phyloP scores from a whole-genome alignment of 2,329 filamentous ascomycete genomes.

The Colletotrichum truncatum region DNA sequence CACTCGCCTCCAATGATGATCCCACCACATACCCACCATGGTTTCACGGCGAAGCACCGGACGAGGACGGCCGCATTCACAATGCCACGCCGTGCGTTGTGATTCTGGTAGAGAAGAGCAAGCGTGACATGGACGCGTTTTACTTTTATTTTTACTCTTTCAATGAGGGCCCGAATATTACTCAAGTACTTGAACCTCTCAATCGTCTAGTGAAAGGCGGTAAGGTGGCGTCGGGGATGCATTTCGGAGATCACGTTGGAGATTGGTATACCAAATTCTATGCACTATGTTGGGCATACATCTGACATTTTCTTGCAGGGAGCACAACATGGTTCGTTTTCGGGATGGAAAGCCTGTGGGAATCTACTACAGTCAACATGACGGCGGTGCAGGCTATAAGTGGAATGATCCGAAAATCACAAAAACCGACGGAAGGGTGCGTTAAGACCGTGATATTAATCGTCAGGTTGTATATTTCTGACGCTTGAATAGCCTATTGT shows the following conservation, averaged over 20 bases:
- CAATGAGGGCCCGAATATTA: conserved; percentile 42
- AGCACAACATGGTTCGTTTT: conserved; percentile 44
- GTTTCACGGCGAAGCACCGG: conserved; percentile 38
- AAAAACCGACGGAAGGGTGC: conserved; percentile 38
- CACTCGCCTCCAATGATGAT: conserved; percentile 40
- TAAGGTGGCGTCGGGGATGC: conserved; percentile 32
- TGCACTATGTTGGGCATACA: neutral
- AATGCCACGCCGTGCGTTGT: conserved; percentile 41
- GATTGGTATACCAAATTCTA: conserved; percentile 29
- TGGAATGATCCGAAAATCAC: conserved; percentile 40
- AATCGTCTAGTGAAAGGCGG: conserved; percentile 33
- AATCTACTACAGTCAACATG: conserved; percentile 40
- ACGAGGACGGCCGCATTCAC: conserved; percentile 31
- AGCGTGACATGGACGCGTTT: conserved; percentile 40
- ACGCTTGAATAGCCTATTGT: conserved; percentile 39
- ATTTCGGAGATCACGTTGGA: conserved; percentile 42
- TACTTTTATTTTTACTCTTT: conserved; percentile 47
- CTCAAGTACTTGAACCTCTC: conserved; percentile 41
- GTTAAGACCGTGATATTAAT: neutral
- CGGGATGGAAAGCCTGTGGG: conserved; percentile 37
- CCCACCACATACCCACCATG: conserved; percentile 37
- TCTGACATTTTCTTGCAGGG: conserved; percentile 32
- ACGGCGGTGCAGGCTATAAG: conserved; percentile 34
- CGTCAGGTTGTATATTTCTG: neutral
- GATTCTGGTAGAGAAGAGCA: conserved; percentile 39